Base-by-base conservation (phyloP, 2,329 filamentous ascomycete genomes). In the Trichoderma afroharzianum region DNA sequence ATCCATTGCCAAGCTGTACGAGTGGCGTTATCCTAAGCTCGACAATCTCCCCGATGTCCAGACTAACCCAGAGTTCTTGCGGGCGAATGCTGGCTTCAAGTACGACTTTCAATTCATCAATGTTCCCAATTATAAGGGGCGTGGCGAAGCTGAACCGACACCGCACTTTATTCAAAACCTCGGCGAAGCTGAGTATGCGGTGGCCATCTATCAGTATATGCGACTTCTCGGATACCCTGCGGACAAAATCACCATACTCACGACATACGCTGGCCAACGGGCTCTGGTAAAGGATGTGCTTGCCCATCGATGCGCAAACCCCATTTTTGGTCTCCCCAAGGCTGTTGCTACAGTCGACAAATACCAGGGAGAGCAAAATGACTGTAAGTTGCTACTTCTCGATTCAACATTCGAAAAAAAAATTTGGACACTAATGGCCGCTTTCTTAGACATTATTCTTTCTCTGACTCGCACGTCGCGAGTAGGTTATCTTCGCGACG, bases 291-390 rank as follows among this genome's bases (percentile, higher is more conserved):
- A 88, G 76, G 95, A 99, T 80, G 94, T 99, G 4, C 83, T 99
- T 66, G 85, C 84, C 15, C 93, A 97, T 79, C 88, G 96, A 72
- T 99, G 96, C 81, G 91, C 90, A 47, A 97, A 94, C 76, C 84
- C 90, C 2, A 84, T 98, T 24, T 99, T 99, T 82, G 95, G 95
- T 9, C 84, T 97, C 81, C 96, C 96, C 21, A 92, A 91, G 81
- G 91, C 92, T 68, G 93, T 99, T 32, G 95, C 93, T 4, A 99
- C 97, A 6, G 95, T 99, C 74, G 96, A 99, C 84, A 98, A 97
- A 81, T 99, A 98, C 78, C 96, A 99, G 84, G 97, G 96, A 80
- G 96, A 99, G 85, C 96, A 99, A 82, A 99, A 99, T 82, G 96
- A 99, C 79, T 98, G 93, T 96, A 87, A 87, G 92, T 89, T 70